Evolutionary conservation across 1,139 yeast genomes (phyloP), one percentile per base, ranked within the genome.

Genomic region (Debaryomyces coudertii): DNA sequence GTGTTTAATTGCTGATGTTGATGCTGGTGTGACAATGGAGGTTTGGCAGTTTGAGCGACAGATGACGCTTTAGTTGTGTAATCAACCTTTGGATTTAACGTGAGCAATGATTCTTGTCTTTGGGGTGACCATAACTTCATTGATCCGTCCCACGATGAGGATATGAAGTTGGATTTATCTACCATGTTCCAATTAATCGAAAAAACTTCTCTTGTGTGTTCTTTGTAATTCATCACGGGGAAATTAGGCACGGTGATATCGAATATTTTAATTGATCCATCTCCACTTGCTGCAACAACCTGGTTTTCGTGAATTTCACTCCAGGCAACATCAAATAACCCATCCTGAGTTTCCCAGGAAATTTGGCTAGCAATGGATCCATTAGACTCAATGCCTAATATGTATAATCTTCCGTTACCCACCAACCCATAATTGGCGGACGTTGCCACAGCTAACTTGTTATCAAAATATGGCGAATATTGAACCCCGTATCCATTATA

Each of bases 351-450:
- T 51, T 90, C 92, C 73, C 90, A 92, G 12, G 77, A 68, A 4
- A 77, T 70, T 45, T 82, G 84, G 36, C 79, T 79, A 5, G 60
- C 58, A 18, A 89, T 77, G 16, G 61, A 61, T 1, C 98, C 98
- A 50, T 75, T 71, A 7, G 83, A 80, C 42, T 79, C 81, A 44
- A 93, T 86, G 44, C 82, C 82, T 30, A 92, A 69, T 1, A 92
- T 72, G 56, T 73, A 85, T 25, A 93, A 71, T 52, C 89, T 77
- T 3, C 99, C 99, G 63, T 93, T 93, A 2, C 99, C 99, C 3
- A 90, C 97, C 7, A 93, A 73, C 2, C 98, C 98, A 65, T 85
- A 93, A 66, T 93, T 93, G 29, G 98, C 90, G 0, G 97, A 86
- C 0, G 95, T 76, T 1, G 96, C 95, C 29, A 90, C 95, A 0